Percentiles rank a stretch among this genome's conserved stretches.
These are phyloP conservation scores for Houttuynia cordata DNA, from an alignment of 164 flowering plant genomes.

Conservation along the genomic window DNA sequence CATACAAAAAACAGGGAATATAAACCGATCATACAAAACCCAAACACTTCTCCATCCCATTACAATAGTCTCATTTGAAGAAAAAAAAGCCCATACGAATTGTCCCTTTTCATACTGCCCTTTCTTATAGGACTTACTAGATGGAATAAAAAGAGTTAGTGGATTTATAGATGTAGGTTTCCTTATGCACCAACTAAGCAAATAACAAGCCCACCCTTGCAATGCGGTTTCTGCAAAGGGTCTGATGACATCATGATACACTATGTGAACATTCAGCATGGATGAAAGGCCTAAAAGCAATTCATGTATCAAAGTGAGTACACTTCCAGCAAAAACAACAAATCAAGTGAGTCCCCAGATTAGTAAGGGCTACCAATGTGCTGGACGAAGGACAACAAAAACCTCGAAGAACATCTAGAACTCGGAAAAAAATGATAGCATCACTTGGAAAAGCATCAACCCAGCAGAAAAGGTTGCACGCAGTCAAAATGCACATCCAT, in stretches of 20 bases:
- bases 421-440: constrained; percentile 80
- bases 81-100: no score
- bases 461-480: constrained; percentile 25
- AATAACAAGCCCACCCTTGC: constrained; percentile 46
- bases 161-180: no score
- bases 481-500: constrained; percentile 1
- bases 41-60: no score
- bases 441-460: constrained; percentile 99
- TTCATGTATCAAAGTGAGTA: constrained; percentile 7
- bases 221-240: constrained; percentile 96
- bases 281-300: constrained; percentile 74
- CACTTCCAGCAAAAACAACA: constrained; percentile 3
- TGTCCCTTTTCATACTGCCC: no score
- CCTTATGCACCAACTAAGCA: not conserved
- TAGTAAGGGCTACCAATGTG: not conserved
- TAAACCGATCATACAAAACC: not conserved
- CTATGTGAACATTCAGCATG: constrained; percentile 59
- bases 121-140: no score
- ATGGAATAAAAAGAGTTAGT: no score
- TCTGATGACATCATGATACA: constrained; percentile 81
- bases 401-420: constrained; percentile 97
- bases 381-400: constrained; percentile 1
- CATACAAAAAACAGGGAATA: constrained; percentile 4
- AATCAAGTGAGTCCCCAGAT: no score
- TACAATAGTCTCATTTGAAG: no score